phyloP scores from a whole-genome alignment of 83 land plant species.

The Thuja plicata region DNA sequence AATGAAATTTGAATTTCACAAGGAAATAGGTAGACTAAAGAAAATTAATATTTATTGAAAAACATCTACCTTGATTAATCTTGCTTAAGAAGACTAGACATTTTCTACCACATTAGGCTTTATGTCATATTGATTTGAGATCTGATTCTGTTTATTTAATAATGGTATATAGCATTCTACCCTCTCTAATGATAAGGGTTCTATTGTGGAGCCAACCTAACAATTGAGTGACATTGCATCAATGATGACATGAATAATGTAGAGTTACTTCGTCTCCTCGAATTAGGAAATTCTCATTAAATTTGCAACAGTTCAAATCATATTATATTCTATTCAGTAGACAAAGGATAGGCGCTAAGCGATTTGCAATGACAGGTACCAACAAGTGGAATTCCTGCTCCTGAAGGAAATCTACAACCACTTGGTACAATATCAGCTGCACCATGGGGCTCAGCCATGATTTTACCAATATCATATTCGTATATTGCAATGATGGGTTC shows the following conservation, averaged over 20 bases:
- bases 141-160: not conserved
- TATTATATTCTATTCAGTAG: not conserved
- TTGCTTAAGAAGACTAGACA: not conserved
- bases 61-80: not conserved
- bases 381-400: slow-evolving; percentile 92
- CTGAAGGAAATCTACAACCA: slow-evolving; percentile 65
- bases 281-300: not conserved
- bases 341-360: not conserved
- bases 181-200: not conserved
- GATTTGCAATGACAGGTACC: slow-evolving; percentile 51
- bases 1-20: not conserved
- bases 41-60: not conserved
- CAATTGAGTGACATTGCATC: not conserved
- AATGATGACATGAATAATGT: not conserved
- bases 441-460: slow-evolving; percentile 99
- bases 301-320: not conserved
- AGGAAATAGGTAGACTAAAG: not conserved
- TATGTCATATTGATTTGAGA: not conserved
- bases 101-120: not conserved
- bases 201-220: slow-evolving; percentile 1
- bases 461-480: slow-evolving; percentile 93
- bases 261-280: not conserved
- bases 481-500: slow-evolving; percentile 99
- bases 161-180: not conserved
- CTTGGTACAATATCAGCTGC: slow-evolving; percentile 97